phyloP scores from a whole-genome alignment of 2,329 filamentous ascomycete genomes.

The Penicillium brasilianum region DNA sequence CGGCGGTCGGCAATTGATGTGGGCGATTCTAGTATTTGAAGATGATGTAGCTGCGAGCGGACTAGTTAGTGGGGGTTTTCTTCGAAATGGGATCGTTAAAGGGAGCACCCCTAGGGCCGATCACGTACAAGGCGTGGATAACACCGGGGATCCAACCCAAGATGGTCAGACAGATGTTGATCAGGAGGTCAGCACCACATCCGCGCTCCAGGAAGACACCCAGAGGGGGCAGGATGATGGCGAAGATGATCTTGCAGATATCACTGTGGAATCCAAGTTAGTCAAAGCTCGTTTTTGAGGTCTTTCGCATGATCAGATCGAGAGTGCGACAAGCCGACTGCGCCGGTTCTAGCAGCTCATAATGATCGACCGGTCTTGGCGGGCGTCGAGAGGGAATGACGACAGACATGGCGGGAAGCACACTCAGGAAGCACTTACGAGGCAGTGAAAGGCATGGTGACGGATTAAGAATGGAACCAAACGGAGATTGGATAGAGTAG shows the following conservation, averaged over 20 bases:
- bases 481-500: conserved; percentile 5
- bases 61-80: conserved; percentile 20
- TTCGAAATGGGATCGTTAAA: not conserved
- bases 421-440: conserved; percentile 47
- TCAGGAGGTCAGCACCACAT: conserved; percentile 83
- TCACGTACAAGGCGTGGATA: conserved; percentile 82
- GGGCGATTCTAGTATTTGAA: conserved; percentile 73
- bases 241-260: conserved; percentile 83
- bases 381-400: not conserved
- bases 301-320: not conserved
- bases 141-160: conserved; percentile 80
- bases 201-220: conserved; percentile 95
- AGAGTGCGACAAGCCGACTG: not conserved
- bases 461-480: too few relatives aligned
- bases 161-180: conserved; percentile 89
- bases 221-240: conserved; percentile 85
- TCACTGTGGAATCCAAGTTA: conserved; percentile 56
- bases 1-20: not conserved
- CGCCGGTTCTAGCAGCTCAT: not conserved
- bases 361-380: not conserved
- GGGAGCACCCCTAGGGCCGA: not conserved
- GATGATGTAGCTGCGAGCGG: conserved; percentile 72
- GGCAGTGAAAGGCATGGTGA: conserved; percentile 58
- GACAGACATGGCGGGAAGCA: not conserved
- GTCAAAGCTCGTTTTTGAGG: not conserved